phyloP scores from a whole-genome alignment of 2,329 filamentous ascomycete species.

The Fusarium proliferatum region DNA sequence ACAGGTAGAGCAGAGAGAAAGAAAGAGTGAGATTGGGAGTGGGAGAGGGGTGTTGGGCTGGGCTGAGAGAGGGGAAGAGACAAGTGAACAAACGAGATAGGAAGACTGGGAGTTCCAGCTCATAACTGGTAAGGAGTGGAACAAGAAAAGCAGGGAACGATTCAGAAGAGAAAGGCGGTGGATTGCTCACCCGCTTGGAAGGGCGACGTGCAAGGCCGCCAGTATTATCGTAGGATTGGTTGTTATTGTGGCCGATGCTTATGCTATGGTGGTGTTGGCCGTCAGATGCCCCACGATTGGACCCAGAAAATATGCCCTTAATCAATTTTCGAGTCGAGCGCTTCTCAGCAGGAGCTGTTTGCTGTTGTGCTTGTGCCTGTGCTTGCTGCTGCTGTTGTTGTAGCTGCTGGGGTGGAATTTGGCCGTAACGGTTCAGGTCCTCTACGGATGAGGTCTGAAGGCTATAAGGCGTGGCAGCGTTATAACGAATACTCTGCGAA shows the following conservation, averaged over 20 bases:
- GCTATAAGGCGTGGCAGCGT: slow-evolving; percentile 49
- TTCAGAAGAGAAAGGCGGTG: slow-evolving; percentile 56
- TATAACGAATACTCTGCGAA: slow-evolving; percentile 64
- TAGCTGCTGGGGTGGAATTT: slow-evolving; percentile 42
- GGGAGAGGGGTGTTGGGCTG: slow-evolving; percentile 25
- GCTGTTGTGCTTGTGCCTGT: slow-evolving; percentile 38
- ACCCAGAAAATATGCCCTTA: slow-evolving; percentile 64
- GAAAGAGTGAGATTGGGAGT: slow-evolving; percentile 29
- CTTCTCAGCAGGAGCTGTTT: slow-evolving; percentile 53
- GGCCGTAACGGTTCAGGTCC: slow-evolving; percentile 49
- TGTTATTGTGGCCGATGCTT: slow-evolving; percentile 44
- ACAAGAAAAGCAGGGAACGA: slow-evolving; percentile 50
- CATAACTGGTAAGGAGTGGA: slow-evolving; percentile 25
- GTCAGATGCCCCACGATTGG: slow-evolving; percentile 47
- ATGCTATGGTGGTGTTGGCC: slow-evolving; percentile 46
- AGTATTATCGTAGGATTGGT: slow-evolving; percentile 60
- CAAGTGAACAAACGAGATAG: slow-evolving; percentile 10
- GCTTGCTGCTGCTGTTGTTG: slow-evolving; percentile 41
- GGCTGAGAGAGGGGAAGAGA: slow-evolving; percentile 26
- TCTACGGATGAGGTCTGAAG: slow-evolving; percentile 56
- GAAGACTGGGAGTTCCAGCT: slow-evolving; percentile 25
- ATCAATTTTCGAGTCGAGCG: slow-evolving; percentile 65
- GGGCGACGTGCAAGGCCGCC: slow-evolving; percentile 62
- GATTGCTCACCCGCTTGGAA: slow-evolving; percentile 68
- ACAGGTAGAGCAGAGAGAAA: slow-evolving; percentile 15